These are phyloP conservation scores for Emericellopsis terricola DNA, from an alignment of 495 filamentous ascomycete genomes.

Conservation along the genomic window DNA sequence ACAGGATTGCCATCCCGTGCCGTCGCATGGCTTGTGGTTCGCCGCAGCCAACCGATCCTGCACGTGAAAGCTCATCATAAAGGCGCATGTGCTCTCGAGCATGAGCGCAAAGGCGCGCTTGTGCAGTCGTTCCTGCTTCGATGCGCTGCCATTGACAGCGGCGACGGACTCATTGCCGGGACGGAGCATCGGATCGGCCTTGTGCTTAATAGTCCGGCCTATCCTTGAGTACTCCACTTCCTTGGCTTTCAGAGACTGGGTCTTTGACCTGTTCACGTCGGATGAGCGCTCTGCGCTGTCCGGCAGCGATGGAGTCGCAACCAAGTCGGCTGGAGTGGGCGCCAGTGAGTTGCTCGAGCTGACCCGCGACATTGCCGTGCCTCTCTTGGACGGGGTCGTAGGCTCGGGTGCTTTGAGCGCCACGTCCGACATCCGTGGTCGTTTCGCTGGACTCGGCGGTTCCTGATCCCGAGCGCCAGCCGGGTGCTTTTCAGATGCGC, in stretches of 20 bases:
- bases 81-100: conserved; percentile 22
- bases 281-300: conserved; percentile 2
- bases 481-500: conserved; percentile 2
- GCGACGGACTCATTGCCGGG: background rate
- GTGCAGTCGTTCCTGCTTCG: conserved; percentile 8
- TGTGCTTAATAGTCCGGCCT: conserved; percentile 24
- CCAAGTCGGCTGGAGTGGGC: conserved; percentile 20
- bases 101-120: conserved; percentile 13
- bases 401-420: conserved; percentile 8
- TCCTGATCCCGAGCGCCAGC: background rate
- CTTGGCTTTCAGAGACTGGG: conserved; percentile 8
- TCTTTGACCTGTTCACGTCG: conserved; percentile 5
- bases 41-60: conserved; percentile 10
- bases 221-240: conserved; percentile 11
- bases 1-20: conserved; percentile 10
- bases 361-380: conserved; percentile 25
- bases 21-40: conserved; percentile 8
- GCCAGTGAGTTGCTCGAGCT: conserved; percentile 25
- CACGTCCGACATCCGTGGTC: conserved; percentile 19
- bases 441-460: conserved; percentile 17
- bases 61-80: conserved; percentile 19
- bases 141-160: background rate
- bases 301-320: conserved; percentile 16
- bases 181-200: conserved; percentile 20
- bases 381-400: conserved; percentile 25